Evolutionary conservation across 1,284 basidiomycete species (phyloP), one percentile per base, ranked within the genome.

Genomic region (Pseudozyma flocculosa): DNA sequence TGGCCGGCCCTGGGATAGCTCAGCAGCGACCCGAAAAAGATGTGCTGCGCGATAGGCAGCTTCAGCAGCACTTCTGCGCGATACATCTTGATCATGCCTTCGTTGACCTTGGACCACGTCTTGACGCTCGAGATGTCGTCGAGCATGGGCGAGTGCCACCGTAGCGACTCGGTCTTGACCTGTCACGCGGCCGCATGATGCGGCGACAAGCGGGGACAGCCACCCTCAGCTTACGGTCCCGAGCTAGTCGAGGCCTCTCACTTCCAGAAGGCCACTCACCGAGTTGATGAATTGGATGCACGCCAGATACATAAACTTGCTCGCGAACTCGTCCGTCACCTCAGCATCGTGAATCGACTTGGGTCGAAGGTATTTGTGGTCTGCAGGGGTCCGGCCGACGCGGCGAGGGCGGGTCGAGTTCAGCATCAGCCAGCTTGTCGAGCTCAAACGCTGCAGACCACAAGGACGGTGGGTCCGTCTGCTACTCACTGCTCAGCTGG

Each of bases 21-120:
- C 4, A 97, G 81, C 37, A 97, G 80, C 5, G 86, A 87, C 17
- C 95, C 94, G 70, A 98, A 98, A 45, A 94, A 82, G 78, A 96
- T 93, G 79, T 97, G 94, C 80, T 98, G 94, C 37, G 92, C 87
- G 51, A 98, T 92, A 1, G 95, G 94, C 4, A 98, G 85, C 78
- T 97, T 97, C 51, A 87, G 87, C 18, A 98, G 83, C 1, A 98
- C 95, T 78, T 98, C 93, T 32, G 91, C 93, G 37, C 84, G 84
- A 80, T 93, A 97, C 94, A 98, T 98, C 80, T 97, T 98, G 78
- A 90, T 84, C 92, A 98, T 96, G 11, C 94, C 95, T n/a, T 83
- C 81, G 78, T 98, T 96, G 62, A 97, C 92, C 78, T 97, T 97
- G 73, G 89, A 87, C 93, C 93, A 97, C 2, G 90, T 89, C 80